These are phyloP conservation scores for Sporothrix schenckii DNA, from an alignment of 2,329 filamentous ascomycete species.

Conservation along the genomic window DNA sequence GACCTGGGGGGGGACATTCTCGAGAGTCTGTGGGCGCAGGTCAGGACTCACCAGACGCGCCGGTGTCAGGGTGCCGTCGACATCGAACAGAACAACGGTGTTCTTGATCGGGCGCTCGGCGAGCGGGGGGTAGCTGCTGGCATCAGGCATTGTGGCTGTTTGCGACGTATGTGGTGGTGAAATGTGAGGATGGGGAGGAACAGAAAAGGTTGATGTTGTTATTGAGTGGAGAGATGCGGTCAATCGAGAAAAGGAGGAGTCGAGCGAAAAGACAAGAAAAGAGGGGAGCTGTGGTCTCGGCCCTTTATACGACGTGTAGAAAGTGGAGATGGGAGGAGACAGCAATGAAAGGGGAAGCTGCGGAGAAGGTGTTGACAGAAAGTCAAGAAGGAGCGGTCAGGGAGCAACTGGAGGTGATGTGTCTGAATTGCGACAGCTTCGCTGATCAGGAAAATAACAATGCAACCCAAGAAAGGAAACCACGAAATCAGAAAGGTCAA, in stretches of 20 bases:
- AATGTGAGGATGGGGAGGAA: not conserved
- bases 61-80: constrained; percentile 87
- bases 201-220: not conserved
- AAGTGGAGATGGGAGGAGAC: constrained; percentile 13
- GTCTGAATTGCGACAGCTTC: constrained; percentile 27
- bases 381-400: constrained; percentile 31
- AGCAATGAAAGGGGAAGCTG: constrained; percentile 10
- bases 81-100: constrained; percentile 94
- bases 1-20: not conserved
- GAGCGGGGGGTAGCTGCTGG: constrained; percentile 66
- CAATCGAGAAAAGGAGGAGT: constrained; percentile 12
- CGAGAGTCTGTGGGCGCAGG: not conserved
- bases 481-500: constrained; percentile 3
- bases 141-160: constrained; percentile 25
- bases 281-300: constrained; percentile 15
- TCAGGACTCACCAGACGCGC: constrained; percentile 67
- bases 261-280: not conserved
- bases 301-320: constrained; percentile 17
- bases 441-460: not conserved
- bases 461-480: constrained; percentile 9
- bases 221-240: constrained; percentile 6
- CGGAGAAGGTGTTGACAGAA: constrained; percentile 9
- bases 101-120: constrained; percentile 84
- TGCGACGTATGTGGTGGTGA: not conserved
- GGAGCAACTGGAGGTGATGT: not conserved